phyloP scores from a whole-genome alignment of 805 yeast species.

The Candida krabiensis region DNA sequence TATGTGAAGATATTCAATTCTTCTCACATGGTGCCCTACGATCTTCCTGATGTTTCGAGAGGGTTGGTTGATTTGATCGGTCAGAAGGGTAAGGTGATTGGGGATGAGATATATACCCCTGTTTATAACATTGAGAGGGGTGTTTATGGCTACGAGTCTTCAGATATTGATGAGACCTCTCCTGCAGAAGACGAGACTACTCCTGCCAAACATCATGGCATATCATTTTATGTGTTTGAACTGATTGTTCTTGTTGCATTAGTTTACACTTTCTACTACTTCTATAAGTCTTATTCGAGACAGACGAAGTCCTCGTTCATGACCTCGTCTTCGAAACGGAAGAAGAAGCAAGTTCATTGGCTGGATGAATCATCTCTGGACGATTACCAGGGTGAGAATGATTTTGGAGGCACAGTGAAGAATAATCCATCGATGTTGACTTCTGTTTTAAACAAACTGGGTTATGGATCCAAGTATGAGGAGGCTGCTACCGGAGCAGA shows the following conservation, averaged over 20 bases:
- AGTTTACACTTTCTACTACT: conserved; percentile 22
- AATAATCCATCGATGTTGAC: conserved; percentile 13
- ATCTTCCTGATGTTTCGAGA: conserved; percentile 65
- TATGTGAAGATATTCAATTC: conserved; percentile 72
- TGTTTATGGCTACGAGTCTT: conserved; percentile 7
- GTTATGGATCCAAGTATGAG: conserved; percentile 38
- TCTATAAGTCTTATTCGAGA: conserved; percentile 23
- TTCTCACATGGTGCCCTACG: conserved; percentile 94
- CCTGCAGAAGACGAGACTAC: conserved; percentile 1
- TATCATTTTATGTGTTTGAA: conserved; percentile 26
- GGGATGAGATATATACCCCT: conserved; percentile 25
- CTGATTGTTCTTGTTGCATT: conserved; percentile 21
- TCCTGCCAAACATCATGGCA: conserved; percentile 7
- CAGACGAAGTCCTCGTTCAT: conserved; percentile 22
- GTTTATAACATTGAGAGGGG: conserved; percentile 24
- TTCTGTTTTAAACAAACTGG: conserved; percentile 30
- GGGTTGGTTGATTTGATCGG: conserved; percentile 61
- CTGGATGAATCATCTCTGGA: conserved; percentile 23
- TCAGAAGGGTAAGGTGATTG: conserved; percentile 31
- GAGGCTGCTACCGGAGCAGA: conserved; percentile 22
- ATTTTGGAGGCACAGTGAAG: neutral
- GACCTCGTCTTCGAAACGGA: conserved; percentile 21
- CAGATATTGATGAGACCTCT: conserved; percentile 5
- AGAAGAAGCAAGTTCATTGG: conserved; percentile 38
- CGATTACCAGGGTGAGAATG: conserved; percentile 8